Conservation (phyloP, 306 rosid genomes). For the Corylus americana region DNA sequence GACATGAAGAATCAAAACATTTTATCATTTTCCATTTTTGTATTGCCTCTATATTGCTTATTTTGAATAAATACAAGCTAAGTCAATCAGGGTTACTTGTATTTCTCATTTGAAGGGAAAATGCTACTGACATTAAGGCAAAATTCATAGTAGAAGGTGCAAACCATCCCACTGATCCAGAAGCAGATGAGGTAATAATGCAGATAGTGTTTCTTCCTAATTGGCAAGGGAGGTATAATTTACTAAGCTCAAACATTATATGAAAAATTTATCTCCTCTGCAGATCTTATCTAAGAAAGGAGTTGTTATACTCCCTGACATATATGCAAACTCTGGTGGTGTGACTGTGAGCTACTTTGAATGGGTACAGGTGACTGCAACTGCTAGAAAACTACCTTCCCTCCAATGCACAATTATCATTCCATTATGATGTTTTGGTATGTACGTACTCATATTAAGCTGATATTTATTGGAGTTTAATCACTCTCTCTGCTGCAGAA, state of each 20-base stretch:
- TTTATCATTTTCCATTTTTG: neutral
- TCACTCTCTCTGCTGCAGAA: conserved; percentile 44
- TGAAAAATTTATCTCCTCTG: conserved; percentile 9
- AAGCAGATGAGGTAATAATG: conserved; percentile 58
- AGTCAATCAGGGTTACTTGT: neutral
- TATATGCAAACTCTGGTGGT: conserved; percentile 76
- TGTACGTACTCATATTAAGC: too few species aligned
- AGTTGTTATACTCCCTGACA: conserved; percentile 64
- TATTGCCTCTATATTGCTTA: neutral
- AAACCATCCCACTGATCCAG: conserved; percentile 69
- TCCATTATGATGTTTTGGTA: too few species aligned
- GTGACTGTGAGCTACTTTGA: conserved; percentile 81
- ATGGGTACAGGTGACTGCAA: conserved; percentile 70
- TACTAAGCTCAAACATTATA: conserved; percentile 5
- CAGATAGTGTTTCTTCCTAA: neutral
- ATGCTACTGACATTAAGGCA: conserved; percentile 58
- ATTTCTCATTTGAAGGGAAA: conserved; percentile 39
- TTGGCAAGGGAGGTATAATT: neutral
- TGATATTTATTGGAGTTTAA: too few species aligned
- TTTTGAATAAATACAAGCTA: neutral
- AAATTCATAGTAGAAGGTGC: conserved; percentile 65
- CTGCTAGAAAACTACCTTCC: neutral
- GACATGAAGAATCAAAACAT: neutral
- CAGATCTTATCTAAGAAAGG: conserved; percentile 63
- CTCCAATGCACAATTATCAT: neutral